Evolutionary conservation across 23 red algal species (phyloP), one percentile per base, ranked within the genome.

Genomic region (Cyanidiococcus yangmingshanensis): DNA sequence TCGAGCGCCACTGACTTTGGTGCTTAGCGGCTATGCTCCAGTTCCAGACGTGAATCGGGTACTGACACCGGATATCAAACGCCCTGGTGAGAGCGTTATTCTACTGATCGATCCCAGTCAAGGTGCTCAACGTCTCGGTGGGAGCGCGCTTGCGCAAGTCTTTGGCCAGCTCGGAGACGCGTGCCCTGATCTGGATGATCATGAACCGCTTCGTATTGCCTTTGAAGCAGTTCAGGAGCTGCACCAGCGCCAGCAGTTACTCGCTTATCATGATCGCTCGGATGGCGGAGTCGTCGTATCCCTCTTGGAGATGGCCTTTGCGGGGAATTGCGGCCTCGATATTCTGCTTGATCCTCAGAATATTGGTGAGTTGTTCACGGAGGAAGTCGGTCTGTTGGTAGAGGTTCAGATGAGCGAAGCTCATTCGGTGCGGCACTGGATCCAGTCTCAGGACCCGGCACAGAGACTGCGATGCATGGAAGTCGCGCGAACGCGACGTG

Each of bases 251-350:
- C 74, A 71, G 37, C 38, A 17, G 1, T 80, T 85, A 7, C 84
- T 98, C n/a, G 67, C 94, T 24, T 98, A 89, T 77, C 94, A 98
- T 75, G 94, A 98, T 77, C 38, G 90, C 1, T 88, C 87, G 39
- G 87, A 91, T 58, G 94, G 94, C 45, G 94, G 94, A 0, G 79
- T 98, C 67, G 25, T 98, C 38, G 84, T 76, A 0, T 33, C 84
- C 30, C 39, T 98, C 2, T 51, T 90, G 75, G 94, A 98, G 57
- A 98, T 98, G 94, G 88, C 81, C 36, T 92, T 98, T 84, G 94
- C 81, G 37, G 94, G 94, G 29, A 91, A 98, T 79, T 98, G 94
- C 39, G 94, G 94, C 12, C 34, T 91, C 37, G 94, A 98, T 58
- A 76, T 98, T 38, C n/a, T 21, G 16, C 51, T 86, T 27, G 63